Base-by-base conservation (phyloP, 371 early-diverging fungal genomes). In the Chytridium lagenaria region DNA sequence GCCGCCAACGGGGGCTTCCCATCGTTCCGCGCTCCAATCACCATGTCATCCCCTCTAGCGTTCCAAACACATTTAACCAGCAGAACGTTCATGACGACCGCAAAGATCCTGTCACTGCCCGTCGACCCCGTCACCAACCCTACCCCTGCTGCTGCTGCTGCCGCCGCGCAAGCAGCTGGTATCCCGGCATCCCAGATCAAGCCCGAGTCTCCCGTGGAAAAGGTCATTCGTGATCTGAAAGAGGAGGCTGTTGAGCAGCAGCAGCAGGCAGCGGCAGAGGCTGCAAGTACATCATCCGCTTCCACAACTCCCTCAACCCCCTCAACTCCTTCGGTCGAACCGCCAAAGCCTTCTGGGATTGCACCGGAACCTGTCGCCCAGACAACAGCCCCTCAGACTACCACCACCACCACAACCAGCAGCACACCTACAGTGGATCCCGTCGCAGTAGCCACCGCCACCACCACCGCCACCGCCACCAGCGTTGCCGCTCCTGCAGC, bases 201-300 rank as follows among this genome's bases (percentile, higher is more conserved):
- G 72, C 75, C 72, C n/a, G 85, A 84, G 67, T 75, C 77, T 2
- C 75, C 78, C 1, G 74, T 84, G n/a, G 85, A 84, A 50, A 74
- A 75, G 68, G 83, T 76, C 15, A 76, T 84, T 50, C 66, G 83
- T n/a, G 85, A 82, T 59, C 80, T 81, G 59, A 84, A 84, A 70
- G 81, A 78, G 28, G 30, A 65, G 59, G 40, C 63, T 39, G 72
- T 72, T n/a, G 12, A 69, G 23, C 70, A 55, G 36, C 66, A 69
- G 36, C 59, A 59, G 34, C 52, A 16, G 23, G 67, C 72, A n/a
- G 19, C 69, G 3, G 39, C 68, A 1, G 71, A 23, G 26, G 39
- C 19, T 39, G n/a, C n/a, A n/a, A n/a, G n/a, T n/a, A n/a, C n/a
- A n/a, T n/a, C n/a, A n/a, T n/a, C n/a, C n/a, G n/a, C n/a, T n/a